Evolutionary conservation across 2,329 filamentous ascomycete species (phyloP).

Genomic region (Sphaerulina populicola): DNA sequence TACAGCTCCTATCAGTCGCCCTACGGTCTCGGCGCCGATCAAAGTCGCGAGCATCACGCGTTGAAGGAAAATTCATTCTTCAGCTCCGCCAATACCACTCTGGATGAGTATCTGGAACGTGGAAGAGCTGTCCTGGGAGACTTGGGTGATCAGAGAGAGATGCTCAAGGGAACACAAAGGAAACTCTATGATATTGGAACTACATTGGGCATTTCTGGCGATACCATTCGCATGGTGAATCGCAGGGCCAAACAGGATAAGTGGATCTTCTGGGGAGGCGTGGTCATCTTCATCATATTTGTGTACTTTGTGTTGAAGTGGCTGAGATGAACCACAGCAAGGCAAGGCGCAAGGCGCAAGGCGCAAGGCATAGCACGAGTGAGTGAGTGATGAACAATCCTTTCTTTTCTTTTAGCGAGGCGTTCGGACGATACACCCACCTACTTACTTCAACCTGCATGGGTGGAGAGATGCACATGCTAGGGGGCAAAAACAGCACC

Average conservation of each 20-base stretch:
- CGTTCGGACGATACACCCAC: slow-evolving; percentile 4
- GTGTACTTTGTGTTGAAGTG: slow-evolving; percentile 87
- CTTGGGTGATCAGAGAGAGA: slow-evolving; percentile 80
- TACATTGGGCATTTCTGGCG: slow-evolving; percentile 83
- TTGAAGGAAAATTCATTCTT: slow-evolving; percentile 87
- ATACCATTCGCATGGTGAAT: slow-evolving; percentile 96
- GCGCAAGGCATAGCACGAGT: neutral
- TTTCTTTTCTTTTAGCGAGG: slow-evolving; percentile 8
- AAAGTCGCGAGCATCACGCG: slow-evolving; percentile 63
- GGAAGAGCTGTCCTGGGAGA: slow-evolving; percentile 86
- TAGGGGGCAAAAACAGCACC: neutral
- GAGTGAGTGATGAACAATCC: neutral
- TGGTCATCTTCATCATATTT: slow-evolving; percentile 78
- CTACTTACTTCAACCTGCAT: neutral
- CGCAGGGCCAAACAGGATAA: slow-evolving; percentile 87
- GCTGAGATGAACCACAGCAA: slow-evolving; percentile 51
- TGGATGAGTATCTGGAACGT: slow-evolving; percentile 89
- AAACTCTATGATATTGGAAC: slow-evolving; percentile 87
- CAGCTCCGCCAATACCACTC: slow-evolving; percentile 65
- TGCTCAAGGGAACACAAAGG: slow-evolving; percentile 89
- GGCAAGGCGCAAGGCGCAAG: neutral
- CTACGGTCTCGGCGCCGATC: slow-evolving; percentile 30
- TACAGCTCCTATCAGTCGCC: slow-evolving; percentile 35
- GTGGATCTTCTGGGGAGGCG: slow-evolving; percentile 91
- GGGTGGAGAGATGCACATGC: neutral